These are phyloP conservation scores for Trichomonascaceae sp. DNA, from an alignment of 1,139 yeast genomes.

Conservation along the genomic window DNA sequence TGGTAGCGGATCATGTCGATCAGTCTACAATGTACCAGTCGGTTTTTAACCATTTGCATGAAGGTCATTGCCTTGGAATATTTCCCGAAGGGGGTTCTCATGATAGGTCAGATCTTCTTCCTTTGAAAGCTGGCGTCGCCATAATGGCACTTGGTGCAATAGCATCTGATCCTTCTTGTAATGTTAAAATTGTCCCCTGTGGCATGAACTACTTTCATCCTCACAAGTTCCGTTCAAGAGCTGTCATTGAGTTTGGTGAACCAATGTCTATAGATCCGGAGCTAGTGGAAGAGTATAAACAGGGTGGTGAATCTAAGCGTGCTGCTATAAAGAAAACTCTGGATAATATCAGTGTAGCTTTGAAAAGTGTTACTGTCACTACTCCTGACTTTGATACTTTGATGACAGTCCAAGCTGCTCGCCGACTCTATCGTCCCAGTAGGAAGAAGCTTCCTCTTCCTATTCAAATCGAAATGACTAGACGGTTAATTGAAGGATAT, in stretches of 20 bases:
- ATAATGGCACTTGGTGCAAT: slow-evolving; percentile 95
- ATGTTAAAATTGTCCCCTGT: slow-evolving; percentile 85
- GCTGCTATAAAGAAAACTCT: slow-evolving; percentile 69
- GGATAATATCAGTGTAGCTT: slow-evolving; percentile 64
- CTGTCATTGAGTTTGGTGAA: slow-evolving; percentile 89
- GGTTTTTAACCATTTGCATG: slow-evolving; percentile 75
- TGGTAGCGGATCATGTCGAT: slow-evolving; percentile 75
- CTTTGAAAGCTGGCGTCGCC: slow-evolving; percentile 95
- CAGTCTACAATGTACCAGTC: slow-evolving; percentile 74
- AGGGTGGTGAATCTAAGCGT: slow-evolving; percentile 51
- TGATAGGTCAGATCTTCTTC: slow-evolving; percentile 83
- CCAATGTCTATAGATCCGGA: slow-evolving; percentile 68
- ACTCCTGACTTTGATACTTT: slow-evolving; percentile 90
- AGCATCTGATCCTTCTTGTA: slow-evolving; percentile 52
- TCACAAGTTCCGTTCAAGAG: slow-evolving; percentile 88
- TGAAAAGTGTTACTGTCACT: slow-evolving; percentile 84
- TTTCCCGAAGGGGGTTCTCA: slow-evolving; percentile 98
- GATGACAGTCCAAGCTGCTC: slow-evolving; percentile 88
- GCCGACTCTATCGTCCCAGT: slow-evolving; percentile 80
- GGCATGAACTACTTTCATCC: slow-evolving; percentile 98
- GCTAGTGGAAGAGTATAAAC: slow-evolving; percentile 56
- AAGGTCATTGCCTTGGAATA: slow-evolving; percentile 84
- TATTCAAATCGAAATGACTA: slow-evolving; percentile 79
- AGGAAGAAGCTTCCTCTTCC: slow-evolving; percentile 70
- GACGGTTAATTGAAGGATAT: slow-evolving; percentile 78